Conservation (phyloP, 2,329 filamentous ascomycete species). For the Tolypocladium amazonense region DNA sequence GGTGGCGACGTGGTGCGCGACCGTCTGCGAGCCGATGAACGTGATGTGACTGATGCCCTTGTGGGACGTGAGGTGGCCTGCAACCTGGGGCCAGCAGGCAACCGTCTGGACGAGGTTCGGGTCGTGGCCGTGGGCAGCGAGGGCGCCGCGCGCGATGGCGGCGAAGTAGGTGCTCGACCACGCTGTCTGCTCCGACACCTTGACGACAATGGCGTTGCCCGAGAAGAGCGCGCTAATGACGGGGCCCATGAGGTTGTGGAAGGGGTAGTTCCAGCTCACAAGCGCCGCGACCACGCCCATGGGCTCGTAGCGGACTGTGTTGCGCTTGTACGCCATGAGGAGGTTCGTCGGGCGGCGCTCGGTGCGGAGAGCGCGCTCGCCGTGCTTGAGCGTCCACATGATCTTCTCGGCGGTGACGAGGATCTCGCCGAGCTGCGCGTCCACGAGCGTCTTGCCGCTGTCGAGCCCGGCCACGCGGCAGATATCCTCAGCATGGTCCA, state of each 20-base stretch:
- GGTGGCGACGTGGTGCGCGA: slow-evolving; percentile 80
- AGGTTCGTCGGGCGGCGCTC: slow-evolving; percentile 75
- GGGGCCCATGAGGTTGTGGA: slow-evolving; percentile 89
- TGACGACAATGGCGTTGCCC: slow-evolving; percentile 86
- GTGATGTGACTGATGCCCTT: slow-evolving; percentile 78
- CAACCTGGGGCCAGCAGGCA: slow-evolving; percentile 78
- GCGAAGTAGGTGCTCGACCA: slow-evolving; percentile 85
- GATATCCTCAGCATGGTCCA: slow-evolving; percentile 84
- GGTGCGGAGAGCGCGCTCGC: slow-evolving; percentile 66
- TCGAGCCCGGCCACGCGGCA: slow-evolving; percentile 80
- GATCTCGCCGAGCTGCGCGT: slow-evolving; percentile 89
- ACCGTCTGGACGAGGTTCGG: slow-evolving; percentile 74
- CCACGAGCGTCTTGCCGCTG: slow-evolving; percentile 91
- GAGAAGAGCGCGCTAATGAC: slow-evolving; percentile 85
- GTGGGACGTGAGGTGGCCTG: slow-evolving; percentile 75
- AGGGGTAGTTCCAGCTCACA: slow-evolving; percentile 95
- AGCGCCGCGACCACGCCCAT: slow-evolving; percentile 86
- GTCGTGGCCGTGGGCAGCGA: slow-evolving; percentile 73
- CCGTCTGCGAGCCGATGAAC: slow-evolving; percentile 83
- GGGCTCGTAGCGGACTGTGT: slow-evolving; percentile 83
- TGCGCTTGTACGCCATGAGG: slow-evolving; percentile 91
- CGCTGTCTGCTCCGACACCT: slow-evolving; percentile 89
- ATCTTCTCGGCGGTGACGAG: slow-evolving; percentile 90
- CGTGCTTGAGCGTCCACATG: slow-evolving; percentile 86
- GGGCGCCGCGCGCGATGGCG: slow-evolving; percentile 65